These are phyloP conservation scores for Teratosphaeria gauchensis DNA, from an alignment of 2,329 filamentous ascomycete genomes.

Conservation along the genomic window DNA sequence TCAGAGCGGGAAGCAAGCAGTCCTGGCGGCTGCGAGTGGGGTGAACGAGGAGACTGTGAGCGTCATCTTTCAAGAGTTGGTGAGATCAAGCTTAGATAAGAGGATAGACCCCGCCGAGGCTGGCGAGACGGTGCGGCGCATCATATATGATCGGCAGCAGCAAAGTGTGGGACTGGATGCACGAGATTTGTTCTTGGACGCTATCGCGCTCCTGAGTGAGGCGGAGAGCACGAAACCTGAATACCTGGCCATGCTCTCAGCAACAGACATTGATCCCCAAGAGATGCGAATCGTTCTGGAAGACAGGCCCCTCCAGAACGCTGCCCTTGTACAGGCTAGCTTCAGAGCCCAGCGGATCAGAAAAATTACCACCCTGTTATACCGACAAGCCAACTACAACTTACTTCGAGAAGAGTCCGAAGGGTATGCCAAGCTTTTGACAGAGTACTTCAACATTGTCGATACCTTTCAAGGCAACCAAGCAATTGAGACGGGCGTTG, in stretches of 20 bases:
- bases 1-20: conserved; percentile 53
- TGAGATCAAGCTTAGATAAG: conserved; percentile 62
- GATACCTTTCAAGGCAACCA: conserved; percentile 49
- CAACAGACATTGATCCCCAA: conserved; percentile 60
- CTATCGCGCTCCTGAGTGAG: conserved; percentile 68
- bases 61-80: conserved; percentile 73
- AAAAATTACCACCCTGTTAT: conserved; percentile 84
- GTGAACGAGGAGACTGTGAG: conserved; percentile 61
- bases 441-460: conserved; percentile 86
- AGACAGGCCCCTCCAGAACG: conserved; percentile 58
- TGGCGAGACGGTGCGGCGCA: conserved; percentile 63
- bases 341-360: conserved; percentile 77
- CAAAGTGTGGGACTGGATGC: conserved; percentile 33
- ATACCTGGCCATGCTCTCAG: conserved; percentile 59
- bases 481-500: conserved; percentile 66
- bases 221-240: conserved; percentile 48
- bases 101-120: conserved; percentile 59
- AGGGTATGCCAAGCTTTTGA: conserved; percentile 91
- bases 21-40: conserved; percentile 56
- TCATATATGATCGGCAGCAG: conserved; percentile 49
- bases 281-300: conserved; percentile 80
- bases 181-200: conserved; percentile 67
- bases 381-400: conserved; percentile 95
- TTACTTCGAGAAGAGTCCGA: conserved; percentile 89
- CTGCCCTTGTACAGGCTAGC: conserved; percentile 75